phyloP scores from a whole-genome alignment of 352 stramenopile species.

The Phytophthora brassicae region DNA sequence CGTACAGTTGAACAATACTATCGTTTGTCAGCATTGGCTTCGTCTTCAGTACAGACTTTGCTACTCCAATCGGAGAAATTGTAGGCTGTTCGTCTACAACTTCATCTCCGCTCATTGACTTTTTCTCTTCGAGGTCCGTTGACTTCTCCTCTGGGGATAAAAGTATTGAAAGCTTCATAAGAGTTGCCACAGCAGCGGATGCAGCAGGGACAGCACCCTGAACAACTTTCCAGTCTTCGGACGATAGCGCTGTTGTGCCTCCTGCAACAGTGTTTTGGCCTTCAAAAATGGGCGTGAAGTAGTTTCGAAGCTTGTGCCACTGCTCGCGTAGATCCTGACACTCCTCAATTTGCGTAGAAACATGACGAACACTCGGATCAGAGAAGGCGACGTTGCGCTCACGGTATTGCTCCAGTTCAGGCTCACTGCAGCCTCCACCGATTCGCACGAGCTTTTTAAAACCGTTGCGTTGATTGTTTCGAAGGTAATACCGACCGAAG shows the following conservation, averaged over 20 bases:
- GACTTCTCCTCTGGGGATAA: not conserved
- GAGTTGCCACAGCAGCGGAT: slow-evolving; percentile 21
- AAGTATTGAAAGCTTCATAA: slow-evolving; percentile 7
- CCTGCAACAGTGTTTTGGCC: slow-evolving; percentile 19
- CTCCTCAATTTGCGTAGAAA: slow-evolving; percentile 34
- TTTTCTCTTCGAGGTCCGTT: slow-evolving; percentile 7
- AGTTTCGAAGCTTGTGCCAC: slow-evolving; percentile 39
- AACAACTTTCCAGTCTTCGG: slow-evolving; percentile 24
- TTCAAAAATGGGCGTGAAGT: slow-evolving; percentile 33
- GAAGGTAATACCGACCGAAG: slow-evolving; percentile 29
- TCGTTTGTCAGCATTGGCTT: slow-evolving; percentile 24
- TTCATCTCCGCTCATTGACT: not conserved
- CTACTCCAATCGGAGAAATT: slow-evolving; percentile 1
- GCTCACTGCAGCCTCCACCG: slow-evolving; percentile 66
- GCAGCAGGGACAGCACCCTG: slow-evolving; percentile 28
- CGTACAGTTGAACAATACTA: slow-evolving; percentile 40
- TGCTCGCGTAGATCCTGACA: slow-evolving; percentile 35
- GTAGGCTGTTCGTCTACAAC: not conserved
- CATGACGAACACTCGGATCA: slow-evolving; percentile 27
- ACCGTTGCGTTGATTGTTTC: slow-evolving; percentile 19
- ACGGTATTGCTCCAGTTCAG: slow-evolving; percentile 46
- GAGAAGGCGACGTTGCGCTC: slow-evolving; percentile 36
- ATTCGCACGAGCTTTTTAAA: slow-evolving; percentile 65
- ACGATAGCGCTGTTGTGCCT: not conserved
- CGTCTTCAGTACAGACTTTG: slow-evolving; percentile 7